A percentile compares a stretch with the other conserved stretches of the same genome.
Conservation (phyloP, 805 yeast species). For the Metschnikowia reukaufii region DNA sequence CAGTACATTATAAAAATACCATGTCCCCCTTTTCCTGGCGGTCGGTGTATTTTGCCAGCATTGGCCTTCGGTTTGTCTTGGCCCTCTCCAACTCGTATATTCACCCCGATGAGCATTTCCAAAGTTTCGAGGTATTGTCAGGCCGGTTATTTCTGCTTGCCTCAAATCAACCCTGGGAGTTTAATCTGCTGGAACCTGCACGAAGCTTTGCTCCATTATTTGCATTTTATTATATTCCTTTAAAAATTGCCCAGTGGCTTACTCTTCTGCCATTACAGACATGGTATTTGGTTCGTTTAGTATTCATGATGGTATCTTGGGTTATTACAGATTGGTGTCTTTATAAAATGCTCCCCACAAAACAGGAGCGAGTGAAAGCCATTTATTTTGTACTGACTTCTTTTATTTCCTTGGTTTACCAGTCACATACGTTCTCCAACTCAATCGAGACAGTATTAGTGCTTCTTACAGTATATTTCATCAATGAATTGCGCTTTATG, state of each 20-base stretch:
- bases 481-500: slow-evolving; percentile 41
- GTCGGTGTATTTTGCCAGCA: slow-evolving; percentile 41
- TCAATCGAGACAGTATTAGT: slow-evolving; percentile 69
- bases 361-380: slow-evolving; percentile 50
- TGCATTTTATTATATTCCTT: slow-evolving; percentile 66
- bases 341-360: slow-evolving; percentile 48
- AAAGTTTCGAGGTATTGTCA: slow-evolving; percentile 75
- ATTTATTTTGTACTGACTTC: slow-evolving; percentile 52
- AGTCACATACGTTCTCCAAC: slow-evolving; percentile 88
- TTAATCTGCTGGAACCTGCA: slow-evolving; percentile 52
- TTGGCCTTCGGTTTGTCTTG: slow-evolving; percentile 52
- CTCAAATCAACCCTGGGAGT: slow-evolving; percentile 81
- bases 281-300: slow-evolving; percentile 55
- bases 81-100: slow-evolving; percentile 77
- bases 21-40: slow-evolving; percentile 42
- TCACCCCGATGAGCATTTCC: slow-evolving; percentile 98
- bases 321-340: slow-evolving; percentile 41
- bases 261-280: slow-evolving; percentile 47
- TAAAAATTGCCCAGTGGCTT: slow-evolving; percentile 34
- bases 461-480: slow-evolving; percentile 48
- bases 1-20: not conserved
- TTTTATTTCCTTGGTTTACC: slow-evolving; percentile 75
- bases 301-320: slow-evolving; percentile 42
- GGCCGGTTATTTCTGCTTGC: slow-evolving; percentile 44
- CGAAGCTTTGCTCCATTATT: slow-evolving; percentile 72